Percentiles rank a stretch among this genome's conserved stretches.
Conservation (phyloP, 2,329 filamentous ascomycete species). For the Xylaria sp. region DNA sequence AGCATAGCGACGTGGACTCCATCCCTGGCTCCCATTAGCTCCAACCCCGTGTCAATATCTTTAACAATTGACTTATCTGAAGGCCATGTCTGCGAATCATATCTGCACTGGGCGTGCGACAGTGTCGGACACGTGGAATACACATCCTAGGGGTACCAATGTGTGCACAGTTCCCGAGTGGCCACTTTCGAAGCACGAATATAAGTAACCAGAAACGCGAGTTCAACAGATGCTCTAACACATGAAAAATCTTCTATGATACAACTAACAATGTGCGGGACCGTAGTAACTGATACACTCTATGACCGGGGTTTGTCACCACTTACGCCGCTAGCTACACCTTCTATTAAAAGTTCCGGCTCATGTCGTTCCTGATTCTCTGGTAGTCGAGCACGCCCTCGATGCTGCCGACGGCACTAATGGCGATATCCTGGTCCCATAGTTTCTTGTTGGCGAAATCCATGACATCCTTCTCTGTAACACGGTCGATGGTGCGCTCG, state of each 20-base stretch:
- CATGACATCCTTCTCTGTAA: conserved; percentile 97
- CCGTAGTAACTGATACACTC: conserved; percentile 58
- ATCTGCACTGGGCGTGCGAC: too few species aligned
- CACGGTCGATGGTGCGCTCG: conserved; percentile 84
- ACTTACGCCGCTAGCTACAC: conserved; percentile 42
- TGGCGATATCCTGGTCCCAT: conserved; percentile 96
- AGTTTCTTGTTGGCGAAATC: conserved; percentile 92
- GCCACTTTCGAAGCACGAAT: background rate
- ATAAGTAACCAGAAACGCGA: conserved; percentile 3
- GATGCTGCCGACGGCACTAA: conserved; percentile 90
- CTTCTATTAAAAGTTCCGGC: conserved; percentile 68
- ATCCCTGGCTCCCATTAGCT: too few species aligned
- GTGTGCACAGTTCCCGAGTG: background rate
- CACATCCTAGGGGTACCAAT: background rate
- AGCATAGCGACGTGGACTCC: too few species aligned
- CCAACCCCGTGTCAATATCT: too few species aligned
- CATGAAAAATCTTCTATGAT: conserved; percentile 54
- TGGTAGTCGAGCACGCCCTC: conserved; percentile 85
- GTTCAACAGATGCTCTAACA: conserved; percentile 36
- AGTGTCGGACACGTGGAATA: background rate
- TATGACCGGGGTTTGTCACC: conserved; percentile 52
- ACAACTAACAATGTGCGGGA: conserved; percentile 56
- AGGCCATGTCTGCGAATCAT: too few species aligned
- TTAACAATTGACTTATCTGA: too few species aligned
- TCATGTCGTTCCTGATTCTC: conserved; percentile 83